These are phyloP conservation scores for Fusarium piperis DNA, from an alignment of 2,329 filamentous ascomycete species.

Conservation along the genomic window DNA sequence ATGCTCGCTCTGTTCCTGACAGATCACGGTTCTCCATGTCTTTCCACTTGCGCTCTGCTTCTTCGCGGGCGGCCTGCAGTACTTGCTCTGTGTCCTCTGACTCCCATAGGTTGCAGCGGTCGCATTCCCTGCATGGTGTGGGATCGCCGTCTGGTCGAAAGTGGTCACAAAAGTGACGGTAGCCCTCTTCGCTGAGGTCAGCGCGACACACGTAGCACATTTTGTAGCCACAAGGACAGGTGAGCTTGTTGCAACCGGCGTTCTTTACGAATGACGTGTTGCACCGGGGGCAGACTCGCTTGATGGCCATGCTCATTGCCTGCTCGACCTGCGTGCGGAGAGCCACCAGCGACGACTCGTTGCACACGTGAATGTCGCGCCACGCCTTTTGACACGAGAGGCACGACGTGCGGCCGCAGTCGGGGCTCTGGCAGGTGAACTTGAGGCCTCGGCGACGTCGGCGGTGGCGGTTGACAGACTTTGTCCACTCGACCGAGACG, in stretches of 20 bases:
- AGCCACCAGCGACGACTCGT: conserved; percentile 83
- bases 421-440: conserved; percentile 78
- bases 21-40: conserved; percentile 69
- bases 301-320: conserved; percentile 92
- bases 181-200: conserved; percentile 78
- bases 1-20: conserved; percentile 63
- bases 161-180: conserved; percentile 95
- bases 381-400: conserved; percentile 84
- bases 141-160: conserved; percentile 83
- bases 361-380: conserved; percentile 89
- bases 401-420: conserved; percentile 78
- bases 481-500: conserved; percentile 59
- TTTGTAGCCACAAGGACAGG: conserved; percentile 93
- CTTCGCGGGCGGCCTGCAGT: conserved; percentile 73
- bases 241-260: conserved; percentile 95
- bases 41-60: conserved; percentile 77
- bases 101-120: conserved; percentile 82
- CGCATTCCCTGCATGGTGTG: conserved; percentile 79
- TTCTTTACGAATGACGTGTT: conserved; percentile 93
- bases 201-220: conserved; percentile 98
- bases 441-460: conserved; percentile 77
- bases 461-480: conserved; percentile 72
- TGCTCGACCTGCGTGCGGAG: conserved; percentile 91
- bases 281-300: conserved; percentile 93
- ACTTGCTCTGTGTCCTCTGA: conserved; percentile 77